Percentiles rank a stretch among this genome's conserved stretches.
These are phyloP conservation scores for Fusarium sp. DNA, from an alignment of 2,329 filamentous ascomycete species.

Conservation along the genomic window DNA sequence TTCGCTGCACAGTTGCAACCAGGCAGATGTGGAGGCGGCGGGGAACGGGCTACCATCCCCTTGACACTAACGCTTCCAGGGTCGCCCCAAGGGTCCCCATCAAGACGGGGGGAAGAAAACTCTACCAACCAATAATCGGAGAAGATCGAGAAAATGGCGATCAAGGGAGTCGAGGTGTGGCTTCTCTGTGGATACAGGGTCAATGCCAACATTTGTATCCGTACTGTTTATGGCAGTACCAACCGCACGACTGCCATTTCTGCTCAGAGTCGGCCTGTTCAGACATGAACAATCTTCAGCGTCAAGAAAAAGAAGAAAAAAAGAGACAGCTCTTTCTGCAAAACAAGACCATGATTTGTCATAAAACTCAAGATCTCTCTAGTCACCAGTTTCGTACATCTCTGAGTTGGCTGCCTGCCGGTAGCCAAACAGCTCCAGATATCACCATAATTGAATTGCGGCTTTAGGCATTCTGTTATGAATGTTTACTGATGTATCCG, in stretches of 20 bases:
- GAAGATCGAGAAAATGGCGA: conserved; percentile 46
- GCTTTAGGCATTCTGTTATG: conserved; percentile 5
- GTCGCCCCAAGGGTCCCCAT: conserved; percentile 48
- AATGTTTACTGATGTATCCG: background rate
- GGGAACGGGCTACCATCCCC: conserved; percentile 39
- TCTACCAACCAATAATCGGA: conserved; percentile 51
- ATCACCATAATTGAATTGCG: conserved; percentile 20
- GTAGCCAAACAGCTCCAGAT: background rate
- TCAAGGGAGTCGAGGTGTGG: conserved; percentile 27
- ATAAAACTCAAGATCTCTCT: background rate
- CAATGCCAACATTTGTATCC: conserved; percentile 19
- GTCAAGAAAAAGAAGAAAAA: background rate
- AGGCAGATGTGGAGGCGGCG: conserved; percentile 30
- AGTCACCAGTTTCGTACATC: background rate
- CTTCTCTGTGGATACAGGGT: conserved; percentile 1
- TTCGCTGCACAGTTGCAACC: background rate
- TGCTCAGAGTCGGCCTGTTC: background rate
- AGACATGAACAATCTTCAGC: background rate
- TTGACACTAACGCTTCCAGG: conserved; percentile 40
- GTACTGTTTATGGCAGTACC: conserved; percentile 14
- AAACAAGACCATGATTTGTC: background rate
- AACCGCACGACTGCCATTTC: conserved; percentile 6
- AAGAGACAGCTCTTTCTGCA: background rate
- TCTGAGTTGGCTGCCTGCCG: background rate
- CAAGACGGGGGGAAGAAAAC: conserved; percentile 42